Base-by-base conservation (phyloP, 495 filamentous ascomycete species). In the Xylaria cubensis region DNA sequence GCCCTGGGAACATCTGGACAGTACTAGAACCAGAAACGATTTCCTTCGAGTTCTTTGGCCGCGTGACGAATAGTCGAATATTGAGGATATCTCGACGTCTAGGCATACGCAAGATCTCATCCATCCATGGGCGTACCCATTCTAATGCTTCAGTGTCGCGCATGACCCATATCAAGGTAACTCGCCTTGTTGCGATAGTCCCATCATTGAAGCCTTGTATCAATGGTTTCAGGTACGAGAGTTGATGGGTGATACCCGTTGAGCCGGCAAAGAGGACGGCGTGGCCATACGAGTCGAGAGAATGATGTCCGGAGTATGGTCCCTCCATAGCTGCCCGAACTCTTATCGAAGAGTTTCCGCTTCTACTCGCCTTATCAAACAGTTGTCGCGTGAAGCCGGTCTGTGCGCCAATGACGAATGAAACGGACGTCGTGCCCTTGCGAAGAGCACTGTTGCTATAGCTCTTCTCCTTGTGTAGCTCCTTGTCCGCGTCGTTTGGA, bases 41-140 rank as follows among this genome's bases (percentile, higher is more conserved):
- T 75, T 94, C 90, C 78, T 88, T 90, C 0, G 90, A 86, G 74
- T 87, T 90, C 74, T 90, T 87, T 7, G 95, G 95, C 12, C 93
- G 86, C 1, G 95, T 98, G 66, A 98, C 88, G 81, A 97, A 97
- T 5, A 98, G 87, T 80, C 94, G 89, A 77, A 97, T 91, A 62
- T 90, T 89, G 58, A 98, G 88, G 3, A 97, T 84, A 19, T 95
- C 92, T 29, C 92, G 85, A 3, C 94, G 90, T 56, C 88, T 84
- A 10, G 92, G 90, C 90, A 97, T 90, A 51, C 86, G 86, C 69
- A 98, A 84, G 66, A 98, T 91, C 73, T 87, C 86, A 70, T 94
- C 94, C 92, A 99, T 97, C 93, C 93, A 98, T 17, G 93, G 92
- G 8, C 92, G 87, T 74, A 94, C 93, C 96, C 96, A 99, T 81